Percentiles rank a stretch among this genome's conserved stretches.
These are phyloP conservation scores for Gastrodia elata DNA, from an alignment of 106 monocot species.

Conservation along the genomic window DNA sequence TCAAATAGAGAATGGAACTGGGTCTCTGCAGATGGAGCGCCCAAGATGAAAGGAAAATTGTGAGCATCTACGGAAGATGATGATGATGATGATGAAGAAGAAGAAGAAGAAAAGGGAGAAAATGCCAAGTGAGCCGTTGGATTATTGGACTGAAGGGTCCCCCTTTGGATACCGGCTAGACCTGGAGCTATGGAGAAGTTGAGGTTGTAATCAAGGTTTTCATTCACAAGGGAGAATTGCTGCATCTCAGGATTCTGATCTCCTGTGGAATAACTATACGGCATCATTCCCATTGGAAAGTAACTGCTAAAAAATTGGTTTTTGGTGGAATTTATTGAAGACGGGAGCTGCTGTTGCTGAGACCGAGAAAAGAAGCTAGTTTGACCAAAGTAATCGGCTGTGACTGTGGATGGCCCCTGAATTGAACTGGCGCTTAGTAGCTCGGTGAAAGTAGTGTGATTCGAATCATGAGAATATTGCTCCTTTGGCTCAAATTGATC, in stretches of 20 bases:
- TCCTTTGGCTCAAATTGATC: conserved; percentile 12
- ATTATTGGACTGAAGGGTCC: conserved; percentile 24
- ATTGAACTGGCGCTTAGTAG: conserved; percentile 41
- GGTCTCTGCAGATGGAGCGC: background rate
- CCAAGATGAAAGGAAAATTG: background rate
- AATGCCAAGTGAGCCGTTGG: conserved; percentile 3
- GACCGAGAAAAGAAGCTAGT: conserved; percentile 18
- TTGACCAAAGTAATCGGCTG: conserved; percentile 66
- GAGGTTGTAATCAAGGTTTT: conserved; percentile 3
- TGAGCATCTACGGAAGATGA: background rate
- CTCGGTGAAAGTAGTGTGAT: conserved; percentile 66
- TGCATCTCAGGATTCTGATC: conserved; percentile 7
- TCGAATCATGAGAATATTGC: conserved; percentile 8
- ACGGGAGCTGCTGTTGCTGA: conserved; percentile 23
- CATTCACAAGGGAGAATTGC: conserved; percentile 5
- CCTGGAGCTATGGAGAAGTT: conserved; percentile 10
- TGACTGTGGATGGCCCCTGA: conserved; percentile 19
- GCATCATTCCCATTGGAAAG: conserved; percentile 43
- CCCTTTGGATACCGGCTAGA: conserved; percentile 11
- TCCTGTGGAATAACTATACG: conserved; percentile 33
- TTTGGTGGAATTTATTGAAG: conserved; percentile 19
- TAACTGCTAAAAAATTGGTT: conserved; percentile 34
- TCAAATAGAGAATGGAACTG: background rate
- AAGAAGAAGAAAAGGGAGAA: background rate
- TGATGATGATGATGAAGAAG: too few relatives aligned